These are phyloP conservation scores for Pleurotus cornucopiae DNA, from an alignment of 768 basidiomycete species.

Conservation along the genomic window DNA sequence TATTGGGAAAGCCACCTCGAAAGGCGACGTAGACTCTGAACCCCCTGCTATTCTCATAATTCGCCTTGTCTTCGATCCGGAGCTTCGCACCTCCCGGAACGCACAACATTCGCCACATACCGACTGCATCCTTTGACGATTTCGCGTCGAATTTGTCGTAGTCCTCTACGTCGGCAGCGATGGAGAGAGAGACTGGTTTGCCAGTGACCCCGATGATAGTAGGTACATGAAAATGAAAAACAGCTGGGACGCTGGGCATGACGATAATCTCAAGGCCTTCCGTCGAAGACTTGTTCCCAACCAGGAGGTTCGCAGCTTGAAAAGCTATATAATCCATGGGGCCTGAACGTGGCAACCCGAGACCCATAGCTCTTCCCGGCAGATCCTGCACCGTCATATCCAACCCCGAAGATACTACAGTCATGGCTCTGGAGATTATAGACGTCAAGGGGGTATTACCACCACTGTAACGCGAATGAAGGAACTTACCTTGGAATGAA, in stretches of 20 bases:
- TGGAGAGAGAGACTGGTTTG: slow-evolving; percentile 23
- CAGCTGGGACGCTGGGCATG: slow-evolving; percentile 37
- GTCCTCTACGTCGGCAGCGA: no score
- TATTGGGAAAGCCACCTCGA: slow-evolving; percentile 54
- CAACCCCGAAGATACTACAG: slow-evolving; percentile 50
- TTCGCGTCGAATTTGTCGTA: no score
- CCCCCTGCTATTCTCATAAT: slow-evolving; percentile 26
- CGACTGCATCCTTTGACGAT: slow-evolving; percentile 37
- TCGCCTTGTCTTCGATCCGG: slow-evolving; percentile 28
- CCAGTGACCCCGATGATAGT: slow-evolving; percentile 57
- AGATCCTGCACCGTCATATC: slow-evolving; percentile 58
- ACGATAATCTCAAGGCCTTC: slow-evolving; percentile 57
- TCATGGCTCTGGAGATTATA: slow-evolving; percentile 35
- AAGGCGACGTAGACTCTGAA: slow-evolving; percentile 54
- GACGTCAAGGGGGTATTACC: neutral
- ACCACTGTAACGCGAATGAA: neutral
- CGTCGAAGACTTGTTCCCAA: slow-evolving; percentile 42
- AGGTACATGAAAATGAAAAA: slow-evolving; percentile 44
- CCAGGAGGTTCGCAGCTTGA: slow-evolving; percentile 52
- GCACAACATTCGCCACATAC: slow-evolving; percentile 46
- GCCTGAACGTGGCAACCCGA: slow-evolving; percentile 60
- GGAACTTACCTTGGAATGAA: slow-evolving; percentile 33
- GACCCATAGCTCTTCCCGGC: slow-evolving; percentile 45
- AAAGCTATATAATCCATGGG: slow-evolving; percentile 62
- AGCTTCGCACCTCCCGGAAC: slow-evolving; percentile 43